Base-by-base conservation (phyloP, 495 filamentous ascomycete genomes). In the Neurospora hispaniola region DNA sequence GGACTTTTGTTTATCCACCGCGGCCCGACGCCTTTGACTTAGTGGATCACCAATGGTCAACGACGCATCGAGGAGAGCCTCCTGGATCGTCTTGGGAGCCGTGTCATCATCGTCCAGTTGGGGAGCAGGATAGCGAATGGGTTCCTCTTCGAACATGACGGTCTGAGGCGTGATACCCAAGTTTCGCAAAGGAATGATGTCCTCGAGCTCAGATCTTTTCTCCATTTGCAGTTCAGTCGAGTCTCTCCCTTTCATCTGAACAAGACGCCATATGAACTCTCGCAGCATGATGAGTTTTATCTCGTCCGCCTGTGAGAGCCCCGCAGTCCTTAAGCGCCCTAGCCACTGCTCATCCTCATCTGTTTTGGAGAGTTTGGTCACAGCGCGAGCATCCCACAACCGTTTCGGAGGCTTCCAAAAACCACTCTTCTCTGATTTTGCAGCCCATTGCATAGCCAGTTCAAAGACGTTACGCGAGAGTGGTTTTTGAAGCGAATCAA, bases 261-360 rank as follows among this genome's bases (percentile, higher is more conserved):
- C 91, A 20, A 95, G 84, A 40, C 93, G 90, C 94, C 93, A 97
- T 42, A 98, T 94, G 75, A 97, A 98, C 76, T 97, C 96, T 70
- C 91, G 86, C 18, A 99, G 86, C 6, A 89, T 91, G 23, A 97
- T 82, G 10, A 99, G 82, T 78, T 99, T 99, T 75, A 91, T 89
- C 72, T 99, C 96, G 76, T 99, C 96, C 62, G 97, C 94, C 0
- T 83, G 73, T 2, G 84, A 80, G 88, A 99, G 92, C 1, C 96
- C 95, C 44, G 96, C 87, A 74, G 92, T 94, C 41, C 93, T 88
- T 41, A 99, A 82, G 70, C 92, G 89, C 23, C 84, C 83, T n/a
- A 99, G 84, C 96, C 96, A 99, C 77, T 94, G 90, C 72, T 98
- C 94, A 79, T 99, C 96, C 79, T 98, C 95, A n/a, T 97, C 94